Base-by-base conservation (phyloP, 2,329 filamentous ascomycete genomes). In the Pseudogymnoascus sp. region DNA sequence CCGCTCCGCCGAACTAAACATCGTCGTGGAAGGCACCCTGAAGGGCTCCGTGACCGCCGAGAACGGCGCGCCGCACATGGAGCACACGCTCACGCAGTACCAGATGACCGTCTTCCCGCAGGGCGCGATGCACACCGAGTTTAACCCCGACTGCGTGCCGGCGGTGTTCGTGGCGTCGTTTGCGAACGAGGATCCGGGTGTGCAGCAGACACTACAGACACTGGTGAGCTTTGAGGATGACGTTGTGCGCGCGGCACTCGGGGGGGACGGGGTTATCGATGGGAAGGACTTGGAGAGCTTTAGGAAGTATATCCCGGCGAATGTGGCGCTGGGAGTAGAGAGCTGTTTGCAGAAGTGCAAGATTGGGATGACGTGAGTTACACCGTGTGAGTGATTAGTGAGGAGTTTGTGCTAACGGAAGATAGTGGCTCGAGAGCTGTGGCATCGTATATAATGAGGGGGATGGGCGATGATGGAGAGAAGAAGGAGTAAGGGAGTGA, bases 321-420 rank as follows among this genome's bases (percentile, higher is more conserved):
- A 79, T 64, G 68, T 81, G 31, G 78, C 78, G 6, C 69, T 74
- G 64, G 78, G 76, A 63, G 72, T 80, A n/a, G 76, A 80, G 62
- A 69, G 68, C 33, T 81, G 79, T 66, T 68, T 80, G 68, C 67
- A 70, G 47, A 76, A 71, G 67, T 81, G 79, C 69, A 69, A 70
- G 33, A 73, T 76, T 56, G 38, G 65, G 13, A 74, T 72, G 69
- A 69, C 66, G 65, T 69, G 68, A 65, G 50, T 63, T 63, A n/a
- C 10, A 10, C 14, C 24, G 24, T 50, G 0, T 3, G 24, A 10
- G 2, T 26, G 44, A 53, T 16, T 7, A 16, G 7, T 16, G 44
- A 31, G 4, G 44, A 53, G 14, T 16, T 2, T 11, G 14, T 53
- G n/a, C 44, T 53, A 53, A 53, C 6, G 44, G 14, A 16, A 16